Evolutionary conservation across 352 stramenopile genomes (phyloP).

Genomic region (Phytopythium delawarense): DNA sequence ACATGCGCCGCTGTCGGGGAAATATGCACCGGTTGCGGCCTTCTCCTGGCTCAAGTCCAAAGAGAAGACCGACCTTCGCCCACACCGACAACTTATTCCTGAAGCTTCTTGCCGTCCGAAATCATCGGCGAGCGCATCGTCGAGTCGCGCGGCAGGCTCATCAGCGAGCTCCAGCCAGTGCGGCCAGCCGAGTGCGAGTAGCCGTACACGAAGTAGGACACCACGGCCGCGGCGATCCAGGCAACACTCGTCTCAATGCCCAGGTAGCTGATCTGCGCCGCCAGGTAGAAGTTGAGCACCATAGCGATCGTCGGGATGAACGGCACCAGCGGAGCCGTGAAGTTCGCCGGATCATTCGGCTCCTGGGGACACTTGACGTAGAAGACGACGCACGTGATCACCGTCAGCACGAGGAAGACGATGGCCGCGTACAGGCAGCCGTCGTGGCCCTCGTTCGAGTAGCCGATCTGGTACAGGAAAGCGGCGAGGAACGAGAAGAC

Average conservation of each 20-base stretch:
- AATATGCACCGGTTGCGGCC: background rate
- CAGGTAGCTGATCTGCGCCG: conserved; percentile 48
- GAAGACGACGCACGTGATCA: conserved; percentile 26
- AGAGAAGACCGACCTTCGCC: background rate
- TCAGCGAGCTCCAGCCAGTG: conserved; percentile 50
- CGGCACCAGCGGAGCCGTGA: conserved; percentile 61
- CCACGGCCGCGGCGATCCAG: conserved; percentile 50
- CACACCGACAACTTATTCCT: conserved; percentile 11
- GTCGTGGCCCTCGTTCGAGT: conserved; percentile 20
- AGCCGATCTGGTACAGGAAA: conserved; percentile 75
- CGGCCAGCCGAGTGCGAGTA: conserved; percentile 62
- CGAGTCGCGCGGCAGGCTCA: conserved; percentile 46
- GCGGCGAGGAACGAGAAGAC: conserved; percentile 27
- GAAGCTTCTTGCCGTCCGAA: conserved; percentile 43
- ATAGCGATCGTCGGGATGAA: conserved; percentile 32
- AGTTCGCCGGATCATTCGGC: conserved; percentile 35
- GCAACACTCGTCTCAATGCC: conserved; percentile 45
- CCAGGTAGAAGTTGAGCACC: conserved; percentile 45
- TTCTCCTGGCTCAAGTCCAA: background rate
- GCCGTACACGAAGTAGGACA: conserved; percentile 80
- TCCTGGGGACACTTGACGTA: conserved; percentile 63
- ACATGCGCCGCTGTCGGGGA: background rate
- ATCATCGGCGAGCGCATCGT: conserved; percentile 47
- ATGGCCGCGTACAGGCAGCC: conserved; percentile 37
- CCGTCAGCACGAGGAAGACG: conserved; percentile 39